A percentile compares a stretch with the other conserved stretches of the same genome.
These are phyloP conservation scores for Neoboletus subvelutipes DNA, from an alignment of 768 basidiomycete genomes.

Conservation along the genomic window DNA sequence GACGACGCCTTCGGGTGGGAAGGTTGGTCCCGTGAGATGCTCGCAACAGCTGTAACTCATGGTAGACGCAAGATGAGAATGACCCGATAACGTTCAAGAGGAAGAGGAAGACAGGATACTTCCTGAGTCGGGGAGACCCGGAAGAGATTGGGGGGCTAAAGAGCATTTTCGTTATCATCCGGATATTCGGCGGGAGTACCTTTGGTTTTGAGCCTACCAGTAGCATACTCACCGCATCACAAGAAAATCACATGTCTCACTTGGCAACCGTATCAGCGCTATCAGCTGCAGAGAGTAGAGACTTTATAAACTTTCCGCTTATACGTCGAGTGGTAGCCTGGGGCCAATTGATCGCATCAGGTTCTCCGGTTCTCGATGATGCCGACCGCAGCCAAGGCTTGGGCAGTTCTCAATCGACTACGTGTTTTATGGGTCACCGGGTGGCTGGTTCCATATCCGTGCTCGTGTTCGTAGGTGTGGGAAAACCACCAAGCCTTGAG, in stretches of 20 bases:
- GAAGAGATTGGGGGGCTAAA: background rate
- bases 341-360: background rate
- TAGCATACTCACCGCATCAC: background rate
- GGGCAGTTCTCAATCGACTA: background rate
- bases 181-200: background rate
- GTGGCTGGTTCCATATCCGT: no score
- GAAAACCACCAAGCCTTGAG: no score
- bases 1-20: constrained; percentile 15
- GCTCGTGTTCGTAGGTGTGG: background rate
- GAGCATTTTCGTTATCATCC: background rate
- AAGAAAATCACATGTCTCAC: background rate
- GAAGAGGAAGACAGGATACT: background rate
- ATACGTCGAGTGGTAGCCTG: background rate
- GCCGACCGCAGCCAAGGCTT: background rate
- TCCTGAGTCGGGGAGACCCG: constrained; percentile 19
- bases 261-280: background rate
- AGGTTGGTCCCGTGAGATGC: background rate
- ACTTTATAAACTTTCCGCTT: background rate
- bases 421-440: background rate
- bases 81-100: background rate
- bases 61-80: background rate
- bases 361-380: background rate
- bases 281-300: no score
- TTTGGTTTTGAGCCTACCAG: background rate
- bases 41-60: constrained; percentile 11